Conservation (phyloP, 768 basidiomycete species). For the Leucocoprinus birnbaumii region DNA sequence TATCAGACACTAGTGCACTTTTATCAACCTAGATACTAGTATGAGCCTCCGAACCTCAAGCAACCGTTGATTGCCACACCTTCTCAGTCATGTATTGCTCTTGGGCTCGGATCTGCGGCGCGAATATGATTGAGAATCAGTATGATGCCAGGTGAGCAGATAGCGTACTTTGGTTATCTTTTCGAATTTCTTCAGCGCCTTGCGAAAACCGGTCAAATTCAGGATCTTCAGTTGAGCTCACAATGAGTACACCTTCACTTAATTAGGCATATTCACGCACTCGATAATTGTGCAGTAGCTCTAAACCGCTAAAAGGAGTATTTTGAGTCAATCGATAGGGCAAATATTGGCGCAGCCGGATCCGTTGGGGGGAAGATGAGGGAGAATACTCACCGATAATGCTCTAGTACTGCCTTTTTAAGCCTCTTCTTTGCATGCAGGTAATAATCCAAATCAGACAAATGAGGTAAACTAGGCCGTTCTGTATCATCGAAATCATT, state of each 20-base stretch:
- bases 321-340: neutral
- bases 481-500: neutral
- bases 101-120: conserved; percentile 62
- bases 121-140: neutral
- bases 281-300: conserved; percentile 86
- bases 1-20: conserved; percentile 66
- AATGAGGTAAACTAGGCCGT: conserved; percentile 14
- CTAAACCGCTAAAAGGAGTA: conserved; percentile 22
- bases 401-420: conserved; percentile 79
- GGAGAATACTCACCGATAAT: conserved; percentile 58
- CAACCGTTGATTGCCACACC: conserved; percentile 30
- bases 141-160: neutral
- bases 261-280: conserved; percentile 38
- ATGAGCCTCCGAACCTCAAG: neutral
- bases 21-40: conserved; percentile 50
- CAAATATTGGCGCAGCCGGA: neutral
- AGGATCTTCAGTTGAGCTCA: conserved; percentile 47
- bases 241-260: neutral
- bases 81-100: conserved; percentile 80
- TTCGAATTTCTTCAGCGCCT: conserved; percentile 83
- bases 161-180: conserved; percentile 63
- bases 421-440: conserved; percentile 80
- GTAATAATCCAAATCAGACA: conserved; percentile 75
- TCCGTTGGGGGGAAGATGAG: neutral
- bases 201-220: conserved; percentile 88